phyloP scores from a whole-genome alignment of 352 stramenopile genomes.

The Globisporangium cederbergense region DNA sequence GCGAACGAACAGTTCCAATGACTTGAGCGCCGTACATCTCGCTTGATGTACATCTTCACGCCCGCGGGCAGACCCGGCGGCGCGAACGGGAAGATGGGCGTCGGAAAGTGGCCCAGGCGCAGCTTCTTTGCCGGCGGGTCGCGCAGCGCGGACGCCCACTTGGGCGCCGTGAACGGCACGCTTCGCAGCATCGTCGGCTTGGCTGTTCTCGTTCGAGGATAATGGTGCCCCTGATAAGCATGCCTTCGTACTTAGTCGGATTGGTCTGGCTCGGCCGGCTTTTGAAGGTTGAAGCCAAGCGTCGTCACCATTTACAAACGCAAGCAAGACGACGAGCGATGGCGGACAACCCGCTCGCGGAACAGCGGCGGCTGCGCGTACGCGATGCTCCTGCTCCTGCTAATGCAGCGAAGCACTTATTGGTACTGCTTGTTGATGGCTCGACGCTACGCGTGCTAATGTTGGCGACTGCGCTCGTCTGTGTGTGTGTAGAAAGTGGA shows the following conservation, averaged over 20 bases:
- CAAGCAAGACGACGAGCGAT: not conserved
- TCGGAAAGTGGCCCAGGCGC: slow-evolving; percentile 73
- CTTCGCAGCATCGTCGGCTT: slow-evolving; percentile 48
- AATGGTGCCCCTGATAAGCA: not conserved
- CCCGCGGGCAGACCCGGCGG: slow-evolving; percentile 64
- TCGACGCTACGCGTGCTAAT: too few relatives aligned
- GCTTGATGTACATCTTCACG: slow-evolving; percentile 83
- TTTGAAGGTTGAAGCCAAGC: not conserved
- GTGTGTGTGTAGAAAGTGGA: slow-evolving; percentile 55
- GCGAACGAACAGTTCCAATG: not conserved
- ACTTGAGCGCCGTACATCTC: slow-evolving; percentile 39
- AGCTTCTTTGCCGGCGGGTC: slow-evolving; percentile 47
- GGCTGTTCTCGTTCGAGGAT: too few relatives aligned
- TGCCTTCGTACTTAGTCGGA: not conserved
- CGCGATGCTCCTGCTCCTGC: not conserved
- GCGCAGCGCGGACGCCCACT: slow-evolving; percentile 54
- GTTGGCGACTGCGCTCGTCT: slow-evolving; percentile 1
- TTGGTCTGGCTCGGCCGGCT: not conserved
- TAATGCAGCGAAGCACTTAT: not conserved
- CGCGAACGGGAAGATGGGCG: slow-evolving; percentile 69
- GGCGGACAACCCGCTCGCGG: slow-evolving; percentile 29
- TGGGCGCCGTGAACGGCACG: slow-evolving; percentile 54
- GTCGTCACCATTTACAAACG: too few relatives aligned
- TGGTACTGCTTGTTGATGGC: too few relatives aligned
- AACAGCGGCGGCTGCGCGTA: slow-evolving; percentile 39